These are phyloP conservation scores for Termitomyces sp. DNA, from an alignment of 768 basidiomycete genomes.

Conservation along the genomic window DNA sequence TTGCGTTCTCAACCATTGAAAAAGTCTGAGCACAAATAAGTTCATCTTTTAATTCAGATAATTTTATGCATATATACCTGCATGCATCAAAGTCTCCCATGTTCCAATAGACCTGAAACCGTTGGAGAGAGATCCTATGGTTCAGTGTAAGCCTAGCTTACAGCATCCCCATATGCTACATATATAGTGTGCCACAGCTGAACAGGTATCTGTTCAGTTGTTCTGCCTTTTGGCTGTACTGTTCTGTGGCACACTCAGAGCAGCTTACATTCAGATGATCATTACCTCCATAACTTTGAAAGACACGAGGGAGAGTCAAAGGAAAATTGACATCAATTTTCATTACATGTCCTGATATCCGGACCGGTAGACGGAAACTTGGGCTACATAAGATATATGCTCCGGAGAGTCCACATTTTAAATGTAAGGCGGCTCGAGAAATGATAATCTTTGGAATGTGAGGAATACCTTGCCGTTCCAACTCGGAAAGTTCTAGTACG, in stretches of 20 bases:
- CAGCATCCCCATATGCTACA: too few species aligned
- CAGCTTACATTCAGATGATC: background rate
- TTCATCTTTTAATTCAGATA: background rate
- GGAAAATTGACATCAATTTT: constrained; percentile 33
- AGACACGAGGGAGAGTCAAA: constrained; percentile 37
- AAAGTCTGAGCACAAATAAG: constrained; percentile 29
- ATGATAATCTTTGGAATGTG: background rate
- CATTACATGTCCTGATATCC: constrained; percentile 35
- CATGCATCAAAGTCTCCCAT: constrained; percentile 23
- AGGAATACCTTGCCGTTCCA: constrained; percentile 30
- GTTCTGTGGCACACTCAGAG: too few species aligned
- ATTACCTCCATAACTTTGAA: constrained; percentile 38
- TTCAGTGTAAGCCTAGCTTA: too few species aligned
- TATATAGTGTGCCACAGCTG: too few species aligned
- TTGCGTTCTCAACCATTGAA: constrained; percentile 45
- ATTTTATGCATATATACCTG: constrained; percentile 14
- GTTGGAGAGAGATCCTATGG: background rate
- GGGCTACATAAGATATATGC: constrained; percentile 37
- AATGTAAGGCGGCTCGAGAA: constrained; percentile 6
- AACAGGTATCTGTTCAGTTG: too few species aligned
- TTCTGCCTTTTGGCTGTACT: too few species aligned
- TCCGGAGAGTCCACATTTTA: constrained; percentile 36
- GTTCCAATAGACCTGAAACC: constrained; percentile 26
- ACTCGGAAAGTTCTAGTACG: constrained; percentile 26
- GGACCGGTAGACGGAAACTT: constrained; percentile 38